These are phyloP conservation scores for Pezicula radicicola DNA, from an alignment of 2,329 filamentous ascomycete genomes.

Conservation along the genomic window DNA sequence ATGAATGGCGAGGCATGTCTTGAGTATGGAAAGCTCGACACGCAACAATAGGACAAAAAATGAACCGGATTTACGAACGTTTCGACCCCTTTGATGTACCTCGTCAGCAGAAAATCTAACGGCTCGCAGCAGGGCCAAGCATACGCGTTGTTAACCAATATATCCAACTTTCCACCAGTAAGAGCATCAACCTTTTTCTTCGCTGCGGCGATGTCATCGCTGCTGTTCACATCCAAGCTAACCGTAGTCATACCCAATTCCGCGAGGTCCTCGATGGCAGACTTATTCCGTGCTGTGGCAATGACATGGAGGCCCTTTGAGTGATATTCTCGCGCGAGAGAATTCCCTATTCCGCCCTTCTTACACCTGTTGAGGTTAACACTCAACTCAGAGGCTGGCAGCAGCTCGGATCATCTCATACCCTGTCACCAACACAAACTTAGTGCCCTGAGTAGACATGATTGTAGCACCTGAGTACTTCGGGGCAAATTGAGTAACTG, in stretches of 20 bases:
- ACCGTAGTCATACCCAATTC: slow-evolving; percentile 5
- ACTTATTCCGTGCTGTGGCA: slow-evolving; percentile 4
- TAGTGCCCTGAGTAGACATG: neutral
- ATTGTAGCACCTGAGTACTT: too few species aligned
- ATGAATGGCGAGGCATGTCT: too few species aligned
- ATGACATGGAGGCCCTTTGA: slow-evolving; percentile 3
- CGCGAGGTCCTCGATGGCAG: neutral
- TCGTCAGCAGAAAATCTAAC: too few species aligned
- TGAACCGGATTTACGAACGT: neutral
- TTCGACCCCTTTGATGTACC: neutral
- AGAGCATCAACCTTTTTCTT: slow-evolving; percentile 2
- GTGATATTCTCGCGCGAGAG: slow-evolving; percentile 6
- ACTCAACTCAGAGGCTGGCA: neutral
- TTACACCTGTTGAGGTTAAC: neutral
- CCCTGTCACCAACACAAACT: neutral
- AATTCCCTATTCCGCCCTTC: slow-evolving; percentile 2
- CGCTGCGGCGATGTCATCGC: neutral
- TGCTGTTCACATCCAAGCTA: slow-evolving; percentile 1
- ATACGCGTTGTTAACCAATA: slow-evolving; percentile 1
- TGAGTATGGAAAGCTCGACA: too few species aligned
- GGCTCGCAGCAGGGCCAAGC: neutral
- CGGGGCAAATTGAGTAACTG: too few species aligned
- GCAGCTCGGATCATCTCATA: neutral
- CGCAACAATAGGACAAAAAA: too few species aligned
- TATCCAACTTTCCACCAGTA: slow-evolving; percentile 1